A percentile compares a stretch with the other conserved stretches of the same genome.
These are phyloP conservation scores for Babesia bovis DNA, from an alignment of 169 alveolate genomes.

Conservation along the genomic window DNA sequence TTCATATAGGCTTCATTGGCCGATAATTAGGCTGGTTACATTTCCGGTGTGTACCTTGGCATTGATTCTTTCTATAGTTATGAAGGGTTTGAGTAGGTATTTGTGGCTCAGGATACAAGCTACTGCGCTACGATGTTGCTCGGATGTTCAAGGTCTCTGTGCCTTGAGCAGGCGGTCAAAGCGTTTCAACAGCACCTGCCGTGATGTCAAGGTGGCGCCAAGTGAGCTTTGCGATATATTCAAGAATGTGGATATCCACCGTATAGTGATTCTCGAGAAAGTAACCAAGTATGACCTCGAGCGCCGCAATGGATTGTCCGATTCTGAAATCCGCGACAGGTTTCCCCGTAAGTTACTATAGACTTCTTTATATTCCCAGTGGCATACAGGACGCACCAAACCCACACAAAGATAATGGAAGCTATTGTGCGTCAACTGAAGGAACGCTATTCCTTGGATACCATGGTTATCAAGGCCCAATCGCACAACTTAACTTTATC, in stretches of 20 bases:
- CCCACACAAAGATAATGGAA: slow-evolving; percentile 52
- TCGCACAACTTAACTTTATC: slow-evolving; percentile 27
- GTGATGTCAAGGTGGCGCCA: not conserved
- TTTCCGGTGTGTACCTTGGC: too few species aligned
- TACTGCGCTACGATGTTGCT: too few species aligned
- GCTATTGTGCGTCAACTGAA: slow-evolving; percentile 33
- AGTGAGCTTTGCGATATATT: slow-evolving; percentile 25
- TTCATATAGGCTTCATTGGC: too few species aligned
- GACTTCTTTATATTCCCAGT: slow-evolving; percentile 4
- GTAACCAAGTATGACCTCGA: slow-evolving; percentile 64
- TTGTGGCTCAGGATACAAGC: too few species aligned
- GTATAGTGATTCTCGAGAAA: slow-evolving; percentile 49
- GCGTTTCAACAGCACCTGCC: not conserved
- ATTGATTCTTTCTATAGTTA: too few species aligned
- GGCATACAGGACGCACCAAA: slow-evolving; percentile 61
- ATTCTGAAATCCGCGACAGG: slow-evolving; percentile 33
- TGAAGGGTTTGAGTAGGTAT: too few species aligned
- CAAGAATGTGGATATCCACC: slow-evolving; percentile 26
- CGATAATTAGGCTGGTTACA: too few species aligned
- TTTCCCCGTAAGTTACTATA: slow-evolving; percentile 52
- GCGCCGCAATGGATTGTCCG: slow-evolving; percentile 43
- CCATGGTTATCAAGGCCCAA: slow-evolving; percentile 62
- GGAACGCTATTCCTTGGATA: slow-evolving; percentile 23
- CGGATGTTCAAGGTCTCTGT: too few species aligned
- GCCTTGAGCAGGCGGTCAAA: too few species aligned